Evolutionary conservation across 345 rosid species (phyloP).

Genomic region (Eucalyptus polybractea): DNA sequence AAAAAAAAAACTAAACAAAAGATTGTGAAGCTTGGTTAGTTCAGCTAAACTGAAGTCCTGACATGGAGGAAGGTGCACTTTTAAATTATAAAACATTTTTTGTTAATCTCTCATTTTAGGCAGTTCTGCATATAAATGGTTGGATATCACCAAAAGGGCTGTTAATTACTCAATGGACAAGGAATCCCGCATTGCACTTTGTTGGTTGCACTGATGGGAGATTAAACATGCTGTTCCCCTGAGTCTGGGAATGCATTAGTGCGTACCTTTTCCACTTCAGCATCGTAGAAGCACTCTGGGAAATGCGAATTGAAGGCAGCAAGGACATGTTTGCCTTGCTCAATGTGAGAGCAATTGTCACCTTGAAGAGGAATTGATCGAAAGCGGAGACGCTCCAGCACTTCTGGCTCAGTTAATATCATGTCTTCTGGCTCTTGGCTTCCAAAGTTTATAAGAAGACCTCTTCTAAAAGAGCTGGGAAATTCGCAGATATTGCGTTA

Average conservation of each 20-base stretch:
- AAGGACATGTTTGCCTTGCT: slow-evolving; percentile 1
- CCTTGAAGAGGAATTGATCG: slow-evolving; percentile 2
- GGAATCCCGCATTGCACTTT: neutral
- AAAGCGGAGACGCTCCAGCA: neutral
- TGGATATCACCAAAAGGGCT: neutral
- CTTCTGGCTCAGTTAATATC: neutral
- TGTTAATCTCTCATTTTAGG: neutral
- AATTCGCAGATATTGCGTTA: neutral
- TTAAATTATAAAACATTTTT: neutral
- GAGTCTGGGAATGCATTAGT: neutral
- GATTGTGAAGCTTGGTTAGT: neutral
- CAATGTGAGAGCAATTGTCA: neutral
- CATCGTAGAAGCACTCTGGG: neutral
- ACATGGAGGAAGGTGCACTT: neutral
- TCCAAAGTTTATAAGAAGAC: neutral
- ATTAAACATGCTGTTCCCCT: neutral
- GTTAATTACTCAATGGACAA: neutral
- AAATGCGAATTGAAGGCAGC: neutral
- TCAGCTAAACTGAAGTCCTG: neutral
- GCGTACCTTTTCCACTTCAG: neutral
- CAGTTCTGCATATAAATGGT: neutral
- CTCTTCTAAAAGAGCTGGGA: neutral
- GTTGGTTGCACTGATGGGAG: neutral
- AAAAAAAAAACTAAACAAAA: neutral
- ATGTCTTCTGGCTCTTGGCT: neutral